Base-by-base conservation (phyloP, 2,329 filamentous ascomycete species). In the Aspergillus eucalypticola region DNA sequence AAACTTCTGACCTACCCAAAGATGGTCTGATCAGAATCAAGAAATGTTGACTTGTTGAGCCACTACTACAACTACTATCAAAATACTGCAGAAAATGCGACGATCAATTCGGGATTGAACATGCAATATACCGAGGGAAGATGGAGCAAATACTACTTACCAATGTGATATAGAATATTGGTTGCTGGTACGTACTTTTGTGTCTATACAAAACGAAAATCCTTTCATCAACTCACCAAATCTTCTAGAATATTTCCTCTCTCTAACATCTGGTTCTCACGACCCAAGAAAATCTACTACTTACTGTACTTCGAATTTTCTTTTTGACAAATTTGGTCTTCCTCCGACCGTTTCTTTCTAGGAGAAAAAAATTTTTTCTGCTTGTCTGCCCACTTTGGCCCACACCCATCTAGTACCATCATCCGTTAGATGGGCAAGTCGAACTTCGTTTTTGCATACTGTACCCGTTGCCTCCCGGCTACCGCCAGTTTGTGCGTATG, bases 171-270 rank as follows among this genome's bases (percentile, higher is more conserved):
- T 32, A 50, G 32, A 35, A 35, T 15, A 13, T 35, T 35, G 11
- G 32, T 35, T 35, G 11, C 10, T 13, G 32, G 11, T 13, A 13
- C 11, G 29, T 35, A 35, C 32, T 35, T 35, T 35, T 35, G 32
- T 35, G 11, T 13, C 32, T 35, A 35, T 35, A 35, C 32, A 35
- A 35, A 15, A 15, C 11, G 17, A 13, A n/a, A n/a, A 11, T 7
- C 8, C 4, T 17, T 55, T 29, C 19, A n/a, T 60, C 25, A 27
- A 27, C 25, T 60, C 52, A 55, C 42, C 41, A n/a, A 51, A 17
- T 32, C 46, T 63, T 63, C 61, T 35, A 61, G 61, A 61, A 61
- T 35, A 38, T 42, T 58, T 54, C 61, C 51, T 58, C 51, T 25
- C 39, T 25, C 39, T 41, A 38, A 53, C 53, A 61, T 21, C 42